Evolutionary conservation across 2,329 filamentous ascomycete species (phyloP).

Genomic region (Neodidymelliopsis sp.): DNA sequence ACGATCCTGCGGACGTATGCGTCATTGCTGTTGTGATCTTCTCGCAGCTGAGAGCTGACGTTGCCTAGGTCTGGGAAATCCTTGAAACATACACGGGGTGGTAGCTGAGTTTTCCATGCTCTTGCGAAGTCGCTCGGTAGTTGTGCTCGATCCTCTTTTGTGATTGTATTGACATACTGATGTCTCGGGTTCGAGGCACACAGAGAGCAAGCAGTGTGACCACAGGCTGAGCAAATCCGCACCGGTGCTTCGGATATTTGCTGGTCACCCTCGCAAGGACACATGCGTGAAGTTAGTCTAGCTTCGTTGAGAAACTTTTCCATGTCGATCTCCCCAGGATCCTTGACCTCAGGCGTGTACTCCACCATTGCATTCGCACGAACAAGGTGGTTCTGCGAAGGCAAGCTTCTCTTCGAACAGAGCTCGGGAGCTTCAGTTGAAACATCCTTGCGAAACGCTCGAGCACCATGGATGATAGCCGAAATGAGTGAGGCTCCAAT

Average conservation of each 20-base stretch:
- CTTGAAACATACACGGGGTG: slow-evolving; percentile 28
- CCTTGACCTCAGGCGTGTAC: background rate
- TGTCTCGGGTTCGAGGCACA: slow-evolving; percentile 65
- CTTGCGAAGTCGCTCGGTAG: slow-evolving; percentile 55
- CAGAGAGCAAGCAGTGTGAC: slow-evolving; percentile 61
- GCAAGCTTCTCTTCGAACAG: background rate
- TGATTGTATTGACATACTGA: slow-evolving; percentile 42
- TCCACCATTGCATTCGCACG: background rate
- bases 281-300: slow-evolving; percentile 55
- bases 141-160: slow-evolving; percentile 36
- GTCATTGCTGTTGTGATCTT: background rate
- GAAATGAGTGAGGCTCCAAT: slow-evolving; percentile 69
- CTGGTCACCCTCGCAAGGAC: slow-evolving; percentile 63
- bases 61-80: slow-evolving; percentile 24
- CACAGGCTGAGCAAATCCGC: slow-evolving; percentile 60
- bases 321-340: slow-evolving; percentile 18
- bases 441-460: slow-evolving; percentile 9
- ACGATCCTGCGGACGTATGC: slow-evolving; percentile 18
- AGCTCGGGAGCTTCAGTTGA: background rate
- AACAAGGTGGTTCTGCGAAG: background rate
- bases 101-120: slow-evolving; percentile 45
- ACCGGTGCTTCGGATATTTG: slow-evolving; percentile 51
- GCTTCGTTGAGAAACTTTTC: slow-evolving; percentile 32
- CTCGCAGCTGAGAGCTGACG: background rate
- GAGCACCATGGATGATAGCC: slow-evolving; percentile 57